These are phyloP conservation scores for Fusarium staphyleae DNA, from an alignment of 2,329 filamentous ascomycete genomes.

Conservation along the genomic window DNA sequence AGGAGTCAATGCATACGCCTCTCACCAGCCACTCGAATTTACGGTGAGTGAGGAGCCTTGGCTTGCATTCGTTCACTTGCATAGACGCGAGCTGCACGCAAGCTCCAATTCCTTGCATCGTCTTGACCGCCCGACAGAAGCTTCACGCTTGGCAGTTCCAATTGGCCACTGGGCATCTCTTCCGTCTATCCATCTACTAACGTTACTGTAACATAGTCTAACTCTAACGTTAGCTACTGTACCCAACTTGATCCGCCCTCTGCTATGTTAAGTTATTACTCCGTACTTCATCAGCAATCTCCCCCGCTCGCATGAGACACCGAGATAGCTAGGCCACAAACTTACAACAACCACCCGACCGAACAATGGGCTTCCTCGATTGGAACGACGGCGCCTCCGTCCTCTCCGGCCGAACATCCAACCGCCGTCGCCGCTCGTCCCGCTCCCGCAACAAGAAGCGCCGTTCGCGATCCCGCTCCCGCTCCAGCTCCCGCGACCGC, in stretches of 20 bases:
- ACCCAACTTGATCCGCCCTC: too few relatives aligned
- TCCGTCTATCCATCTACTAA: background rate
- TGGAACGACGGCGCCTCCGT: constrained; percentile 45
- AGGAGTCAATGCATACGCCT: too few relatives aligned
- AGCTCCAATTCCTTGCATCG: background rate
- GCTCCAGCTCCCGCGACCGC: constrained; percentile 46
- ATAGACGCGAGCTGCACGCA: constrained; percentile 9
- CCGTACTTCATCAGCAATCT: too few relatives aligned
- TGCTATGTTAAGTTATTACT: too few relatives aligned
- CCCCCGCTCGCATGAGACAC: background rate
- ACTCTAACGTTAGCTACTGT: too few relatives aligned
- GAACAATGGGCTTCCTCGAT: constrained; percentile 47
- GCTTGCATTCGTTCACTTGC: constrained; percentile 32
- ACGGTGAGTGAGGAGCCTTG: constrained; percentile 35
- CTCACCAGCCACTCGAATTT: constrained; percentile 47
- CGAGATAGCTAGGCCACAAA: background rate
- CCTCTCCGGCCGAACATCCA: constrained; percentile 41
- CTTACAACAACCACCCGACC: background rate
- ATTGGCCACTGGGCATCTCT: background rate
- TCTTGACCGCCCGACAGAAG: background rate
- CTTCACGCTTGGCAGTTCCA: background rate
- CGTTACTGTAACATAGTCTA: background rate
- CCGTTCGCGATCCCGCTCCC: constrained; percentile 49
- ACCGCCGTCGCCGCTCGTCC: constrained; percentile 41
- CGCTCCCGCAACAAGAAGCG: constrained; percentile 46